Evolutionary conservation across 2,329 filamentous ascomycete genomes (phyloP).

Genomic region (Sarocladium kiliense): DNA sequence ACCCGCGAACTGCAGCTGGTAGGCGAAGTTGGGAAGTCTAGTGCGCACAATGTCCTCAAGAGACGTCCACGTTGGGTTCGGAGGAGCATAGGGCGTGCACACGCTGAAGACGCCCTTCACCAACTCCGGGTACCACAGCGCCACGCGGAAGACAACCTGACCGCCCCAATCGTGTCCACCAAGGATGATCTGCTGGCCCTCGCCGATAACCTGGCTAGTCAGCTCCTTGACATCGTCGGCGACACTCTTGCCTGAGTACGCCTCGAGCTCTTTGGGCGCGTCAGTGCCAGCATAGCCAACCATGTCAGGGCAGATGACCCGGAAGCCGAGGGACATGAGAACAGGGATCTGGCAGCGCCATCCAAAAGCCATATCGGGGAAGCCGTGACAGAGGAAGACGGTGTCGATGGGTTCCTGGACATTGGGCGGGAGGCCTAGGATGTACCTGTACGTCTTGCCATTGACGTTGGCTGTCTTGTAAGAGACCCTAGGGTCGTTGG

Average conservation of each 20-base stretch:
- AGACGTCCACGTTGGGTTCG: constrained; percentile 45
- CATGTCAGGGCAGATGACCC: constrained; percentile 80
- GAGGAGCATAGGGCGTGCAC: constrained; percentile 68
- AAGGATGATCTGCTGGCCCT: constrained; percentile 60
- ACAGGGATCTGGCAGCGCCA: constrained; percentile 88
- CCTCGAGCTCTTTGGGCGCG: constrained; percentile 54
- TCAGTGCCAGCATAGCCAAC: constrained; percentile 79
- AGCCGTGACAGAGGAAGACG: constrained; percentile 64
- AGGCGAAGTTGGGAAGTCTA: constrained; percentile 64
- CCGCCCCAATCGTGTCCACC: constrained; percentile 96
- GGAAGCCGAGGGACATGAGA: constrained; percentile 65
- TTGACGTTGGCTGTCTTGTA: constrained; percentile 59
- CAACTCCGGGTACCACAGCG: constrained; percentile 67
- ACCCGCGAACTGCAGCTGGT: constrained; percentile 76
- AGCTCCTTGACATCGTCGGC: constrained; percentile 72
- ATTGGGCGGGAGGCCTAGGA: constrained; percentile 45
- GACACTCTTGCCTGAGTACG: constrained; percentile 69
- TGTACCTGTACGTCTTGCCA: constrained; percentile 65
- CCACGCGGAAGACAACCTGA: constrained; percentile 66
- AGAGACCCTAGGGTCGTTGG: constrained; percentile 61
- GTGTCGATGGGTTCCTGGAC: constrained; percentile 36
- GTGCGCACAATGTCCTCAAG: constrained; percentile 55
- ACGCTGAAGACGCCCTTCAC: constrained; percentile 72
- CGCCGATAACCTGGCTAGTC: constrained; percentile 46
- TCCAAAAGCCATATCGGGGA: constrained; percentile 75